phyloP scores from a whole-genome alignment of 345 rosid genomes.

The Nephelium lappaceum region DNA sequence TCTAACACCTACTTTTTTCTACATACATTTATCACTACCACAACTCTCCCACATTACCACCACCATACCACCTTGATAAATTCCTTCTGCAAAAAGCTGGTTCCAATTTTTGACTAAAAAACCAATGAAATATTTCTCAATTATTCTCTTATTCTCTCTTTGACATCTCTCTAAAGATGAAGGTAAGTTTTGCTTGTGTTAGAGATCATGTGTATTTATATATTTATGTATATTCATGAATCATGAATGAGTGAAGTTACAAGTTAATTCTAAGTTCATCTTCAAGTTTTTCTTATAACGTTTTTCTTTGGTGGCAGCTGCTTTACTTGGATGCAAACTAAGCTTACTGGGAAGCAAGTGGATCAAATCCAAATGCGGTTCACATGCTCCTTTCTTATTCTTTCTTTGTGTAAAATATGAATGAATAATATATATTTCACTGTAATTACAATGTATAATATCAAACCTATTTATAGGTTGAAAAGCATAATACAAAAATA shows the following conservation, averaged over 20 bases:
- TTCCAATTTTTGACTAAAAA: too few relatives aligned
- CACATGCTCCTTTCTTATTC: conserved; percentile 33
- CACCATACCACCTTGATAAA: too few relatives aligned
- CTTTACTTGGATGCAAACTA: conserved; percentile 93
- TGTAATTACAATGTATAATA: too few relatives aligned
- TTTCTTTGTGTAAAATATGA: too few relatives aligned
- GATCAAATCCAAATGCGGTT: conserved; percentile 41
- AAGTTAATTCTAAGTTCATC: too few relatives aligned
- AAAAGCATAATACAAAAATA: too few relatives aligned
- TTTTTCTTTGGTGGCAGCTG: conserved; percentile 45
- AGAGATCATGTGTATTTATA: too few relatives aligned
- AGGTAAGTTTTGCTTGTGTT: conserved; percentile 32
- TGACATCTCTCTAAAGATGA: conserved; percentile 34
- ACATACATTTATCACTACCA: conserved; percentile 2
- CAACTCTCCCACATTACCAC: background rate
- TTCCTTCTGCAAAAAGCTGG: too few relatives aligned
- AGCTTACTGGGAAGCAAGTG: conserved; percentile 67
- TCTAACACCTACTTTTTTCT: conserved; percentile 6
- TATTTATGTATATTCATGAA: background rate
- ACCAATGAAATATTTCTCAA: too few relatives aligned
- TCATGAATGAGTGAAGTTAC: background rate
- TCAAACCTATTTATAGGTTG: too few relatives aligned
- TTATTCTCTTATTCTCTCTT: too few relatives aligned
- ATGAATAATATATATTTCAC: too few relatives aligned
- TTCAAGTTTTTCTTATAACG: background rate